A percentile compares a stretch with the other conserved stretches of the same genome.
Conservation (phyloP, 768 basidiomycete genomes). For the Pholiota molesta region DNA sequence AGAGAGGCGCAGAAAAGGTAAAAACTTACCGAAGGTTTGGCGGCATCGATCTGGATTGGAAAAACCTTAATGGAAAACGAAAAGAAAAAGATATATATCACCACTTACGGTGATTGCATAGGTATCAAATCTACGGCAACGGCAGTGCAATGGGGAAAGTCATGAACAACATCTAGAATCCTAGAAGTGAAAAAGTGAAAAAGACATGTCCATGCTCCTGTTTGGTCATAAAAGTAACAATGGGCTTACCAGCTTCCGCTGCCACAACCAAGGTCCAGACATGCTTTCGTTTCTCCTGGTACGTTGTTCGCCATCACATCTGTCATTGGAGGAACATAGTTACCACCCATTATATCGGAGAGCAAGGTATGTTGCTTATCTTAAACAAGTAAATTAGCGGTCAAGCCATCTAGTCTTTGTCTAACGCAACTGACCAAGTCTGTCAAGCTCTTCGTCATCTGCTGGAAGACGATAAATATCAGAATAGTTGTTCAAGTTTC, state of each 20-base stretch:
- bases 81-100: neutral
- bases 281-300: conserved; percentile 59
- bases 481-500: conserved; percentile 75
- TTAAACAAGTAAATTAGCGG: conserved; percentile 28
- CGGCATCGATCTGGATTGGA: conserved; percentile 58
- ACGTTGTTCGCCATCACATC: conserved; percentile 63
- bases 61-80: conserved; percentile 18
- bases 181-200: conserved; percentile 35
- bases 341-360: conserved; percentile 59
- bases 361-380: conserved; percentile 74
- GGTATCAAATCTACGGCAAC: conserved; percentile 83
- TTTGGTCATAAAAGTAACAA: neutral
- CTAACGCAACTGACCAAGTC: conserved; percentile 53
- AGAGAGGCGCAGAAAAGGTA: conserved; percentile 12
- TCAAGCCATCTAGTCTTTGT: conserved; percentile 8
- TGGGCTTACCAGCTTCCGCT: conserved; percentile 69
- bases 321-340: conserved; percentile 61
- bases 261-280: conserved; percentile 80
- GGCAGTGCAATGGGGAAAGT: conserved; percentile 68
- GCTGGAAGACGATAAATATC: conserved; percentile 80
- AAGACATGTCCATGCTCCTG: neutral
- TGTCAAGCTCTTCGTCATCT: conserved; percentile 74
- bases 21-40: conserved; percentile 62
- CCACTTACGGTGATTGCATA: conserved; percentile 69
- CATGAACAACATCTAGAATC: conserved; percentile 75